Base-by-base conservation (phyloP, 345 rosid genomes). In the Acer negundo region DNA sequence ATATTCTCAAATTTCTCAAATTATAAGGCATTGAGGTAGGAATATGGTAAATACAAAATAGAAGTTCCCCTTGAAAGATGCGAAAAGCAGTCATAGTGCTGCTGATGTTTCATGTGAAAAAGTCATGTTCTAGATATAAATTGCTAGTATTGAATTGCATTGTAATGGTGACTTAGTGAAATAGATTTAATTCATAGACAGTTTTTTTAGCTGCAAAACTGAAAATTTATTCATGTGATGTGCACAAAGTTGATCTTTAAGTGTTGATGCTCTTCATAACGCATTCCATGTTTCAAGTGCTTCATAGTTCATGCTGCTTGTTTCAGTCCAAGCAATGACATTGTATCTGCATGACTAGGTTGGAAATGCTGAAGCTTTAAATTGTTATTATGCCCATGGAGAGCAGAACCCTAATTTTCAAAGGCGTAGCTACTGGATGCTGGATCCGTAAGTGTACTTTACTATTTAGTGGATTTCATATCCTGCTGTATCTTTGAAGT, bases 341-440 rank as follows among this genome's bases (percentile, higher is more conserved):
- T 72, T 63, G 79, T 80, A 23, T 78, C 74, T 86, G 67, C 77
- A 38, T 83, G 84, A 74, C 72, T 79, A 96, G 99, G 99, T 96
- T 74, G 99, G 99, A 70, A 92, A 89, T 69, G 89, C 74, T 9
- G 98, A 96, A 81, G 88, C 95, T 70, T 83, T 96, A 79, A 92
- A 85, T 82, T 96, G 99, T 87, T 96, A 96, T 79, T 96, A 96
- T 80, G 99, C 98, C 35, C 99, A 91, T 80, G 98, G 99, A 75
- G 99, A 92, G 84, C 82, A 83, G 20, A 90, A 89, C 61, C 90
- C 94, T 26, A 80, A 35, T 76, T 96, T 96, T 78, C 98, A 89
- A 85, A 90, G 99, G 65, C 98, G 99, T 59, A 91, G 94, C 94
- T 96, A 84, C 84, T 96, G 99, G 99, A 96, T 96, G 87, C 86